Percentiles rank a stretch among this genome's conserved stretches.
Conservation (phyloP, 371 early-diverging fungal species). For the Parasitella parasitica region DNA sequence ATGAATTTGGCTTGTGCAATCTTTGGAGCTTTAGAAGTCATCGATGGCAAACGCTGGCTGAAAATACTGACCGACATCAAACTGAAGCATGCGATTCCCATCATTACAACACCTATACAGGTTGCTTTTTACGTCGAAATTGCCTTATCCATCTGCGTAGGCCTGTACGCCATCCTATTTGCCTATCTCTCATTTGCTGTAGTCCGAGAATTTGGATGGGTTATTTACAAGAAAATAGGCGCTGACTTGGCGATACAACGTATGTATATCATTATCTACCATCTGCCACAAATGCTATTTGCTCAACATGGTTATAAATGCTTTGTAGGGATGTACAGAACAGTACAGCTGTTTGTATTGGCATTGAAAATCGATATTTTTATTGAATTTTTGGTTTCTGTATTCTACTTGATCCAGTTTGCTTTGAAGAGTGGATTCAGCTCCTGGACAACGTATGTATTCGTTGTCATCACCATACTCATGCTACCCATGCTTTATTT, state of each 20-base stretch:
- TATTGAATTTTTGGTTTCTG: conserved; percentile 38
- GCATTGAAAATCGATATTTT: conserved; percentile 41
- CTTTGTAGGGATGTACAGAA: conserved; percentile 32
- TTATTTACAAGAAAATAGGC: conserved; percentile 52
- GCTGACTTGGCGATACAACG: conserved; percentile 46
- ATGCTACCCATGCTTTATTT: conserved; percentile 45
- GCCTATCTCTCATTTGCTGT: conserved; percentile 39
- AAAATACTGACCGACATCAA: conserved; percentile 14
- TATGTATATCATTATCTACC: no score
- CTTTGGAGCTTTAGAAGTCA: conserved; percentile 38
- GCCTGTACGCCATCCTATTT: conserved; percentile 33
- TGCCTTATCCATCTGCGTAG: conserved; percentile 29
- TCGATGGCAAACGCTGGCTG: conserved; percentile 39
- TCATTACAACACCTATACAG: conserved; percentile 20
- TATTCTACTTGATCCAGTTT: conserved; percentile 38
- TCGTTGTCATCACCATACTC: conserved; percentile 33
- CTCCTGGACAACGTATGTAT: conserved; percentile 29
- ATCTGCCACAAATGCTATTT: no score
- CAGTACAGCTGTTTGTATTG: conserved; percentile 34
- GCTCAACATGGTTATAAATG: no score
- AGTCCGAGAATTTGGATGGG: conserved; percentile 48
- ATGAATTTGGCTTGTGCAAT: conserved; percentile 41
- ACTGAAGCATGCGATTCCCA: conserved; percentile 1
- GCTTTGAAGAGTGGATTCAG: conserved; percentile 17
- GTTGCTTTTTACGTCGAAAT: conserved; percentile 44